Percentiles rank a stretch among this genome's conserved stretches.
Conservation (phyloP, 2,329 filamentous ascomycete genomes). For the Elsinoe australis region DNA sequence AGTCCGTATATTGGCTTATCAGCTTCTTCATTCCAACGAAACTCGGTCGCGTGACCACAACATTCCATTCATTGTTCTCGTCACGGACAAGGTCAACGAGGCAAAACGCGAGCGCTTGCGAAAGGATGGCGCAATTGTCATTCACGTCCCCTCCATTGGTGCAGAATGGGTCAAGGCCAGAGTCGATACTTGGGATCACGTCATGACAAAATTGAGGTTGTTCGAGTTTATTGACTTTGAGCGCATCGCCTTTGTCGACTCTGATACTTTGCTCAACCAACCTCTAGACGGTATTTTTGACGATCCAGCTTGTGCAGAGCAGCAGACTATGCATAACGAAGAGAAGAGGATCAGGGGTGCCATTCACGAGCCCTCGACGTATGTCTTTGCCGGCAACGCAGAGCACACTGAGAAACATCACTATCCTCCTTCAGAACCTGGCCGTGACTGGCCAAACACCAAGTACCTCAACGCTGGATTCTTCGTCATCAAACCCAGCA, state of each 20-base stretch:
- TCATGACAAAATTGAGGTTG: constrained; percentile 35
- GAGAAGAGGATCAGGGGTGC: constrained; percentile 17
- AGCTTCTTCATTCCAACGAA: constrained; percentile 28
- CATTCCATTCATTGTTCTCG: constrained; percentile 29
- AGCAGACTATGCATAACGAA: constrained; percentile 19
- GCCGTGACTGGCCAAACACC: constrained; percentile 25
- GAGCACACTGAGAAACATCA: constrained; percentile 29
- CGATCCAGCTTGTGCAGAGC: constrained; percentile 27
- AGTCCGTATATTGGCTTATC: constrained; percentile 28
- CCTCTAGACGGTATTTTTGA: constrained; percentile 31
- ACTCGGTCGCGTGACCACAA: constrained; percentile 23
- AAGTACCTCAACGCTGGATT: constrained; percentile 31
- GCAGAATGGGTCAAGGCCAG: constrained; percentile 29
- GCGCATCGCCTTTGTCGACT: constrained; percentile 31
- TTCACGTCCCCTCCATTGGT: constrained; percentile 25
- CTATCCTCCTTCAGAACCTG: constrained; percentile 27
- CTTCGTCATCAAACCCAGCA: constrained; percentile 29
- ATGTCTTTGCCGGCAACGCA: constrained; percentile 29
- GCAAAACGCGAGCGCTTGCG: constrained; percentile 25
- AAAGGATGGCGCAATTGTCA: constrained; percentile 27
- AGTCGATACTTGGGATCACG: constrained; percentile 29
- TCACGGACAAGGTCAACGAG: constrained; percentile 25
- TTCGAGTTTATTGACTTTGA: constrained; percentile 35
- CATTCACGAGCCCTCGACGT: constrained; percentile 19
- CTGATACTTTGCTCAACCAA: constrained; percentile 28